Evolutionary conservation across 352 stramenopile species (phyloP).

Genomic region (Pseudoperonospora humuli): DNA sequence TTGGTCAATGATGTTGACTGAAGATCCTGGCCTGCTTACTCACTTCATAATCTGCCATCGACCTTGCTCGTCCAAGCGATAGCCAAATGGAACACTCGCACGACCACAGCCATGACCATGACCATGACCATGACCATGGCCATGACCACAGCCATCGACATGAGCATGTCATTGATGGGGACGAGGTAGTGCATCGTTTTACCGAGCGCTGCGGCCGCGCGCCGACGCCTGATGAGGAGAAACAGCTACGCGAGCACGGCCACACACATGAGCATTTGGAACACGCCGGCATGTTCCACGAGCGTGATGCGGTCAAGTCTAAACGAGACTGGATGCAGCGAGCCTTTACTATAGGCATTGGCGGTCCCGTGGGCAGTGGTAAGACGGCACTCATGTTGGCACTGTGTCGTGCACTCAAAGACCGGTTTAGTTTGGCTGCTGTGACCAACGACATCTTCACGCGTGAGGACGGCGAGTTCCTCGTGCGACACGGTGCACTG

Average conservation of each 20-base stretch:
- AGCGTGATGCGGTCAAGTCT: slow-evolving; percentile 44
- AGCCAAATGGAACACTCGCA: slow-evolving; percentile 27
- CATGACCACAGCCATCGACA: slow-evolving; percentile 31
- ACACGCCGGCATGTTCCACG: slow-evolving; percentile 60
- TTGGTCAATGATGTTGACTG: slow-evolving; percentile 1
- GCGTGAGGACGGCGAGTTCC: slow-evolving; percentile 96
- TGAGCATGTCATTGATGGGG: slow-evolving; percentile 39
- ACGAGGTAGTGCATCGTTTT: slow-evolving; percentile 69
- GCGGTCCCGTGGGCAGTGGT: slow-evolving; percentile 90
- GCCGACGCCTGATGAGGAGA: slow-evolving; percentile 68
- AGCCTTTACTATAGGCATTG: slow-evolving; percentile 94
- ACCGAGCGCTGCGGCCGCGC: slow-evolving; percentile 42
- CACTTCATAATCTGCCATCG: slow-evolving; percentile 9
- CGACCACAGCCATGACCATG: slow-evolving; percentile 25
- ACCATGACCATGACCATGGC: slow-evolving; percentile 26
- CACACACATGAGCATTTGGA: slow-evolving; percentile 88
- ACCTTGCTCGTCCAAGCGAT: neutral
- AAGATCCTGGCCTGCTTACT: slow-evolving; percentile 7
- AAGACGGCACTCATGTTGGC: slow-evolving; percentile 95
- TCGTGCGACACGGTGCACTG: slow-evolving; percentile 90
- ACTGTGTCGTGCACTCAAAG: slow-evolving; percentile 85
- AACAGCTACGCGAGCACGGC: slow-evolving; percentile 71
- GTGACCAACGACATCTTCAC: slow-evolving; percentile 99
- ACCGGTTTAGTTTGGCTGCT: slow-evolving; percentile 72
- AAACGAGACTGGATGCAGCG: slow-evolving; percentile 76